A percentile compares a stretch with the other conserved stretches of the same genome.
These are phyloP conservation scores for Talaromyces adpressus DNA, from an alignment of 495 filamentous ascomycete genomes.

Conservation along the genomic window DNA sequence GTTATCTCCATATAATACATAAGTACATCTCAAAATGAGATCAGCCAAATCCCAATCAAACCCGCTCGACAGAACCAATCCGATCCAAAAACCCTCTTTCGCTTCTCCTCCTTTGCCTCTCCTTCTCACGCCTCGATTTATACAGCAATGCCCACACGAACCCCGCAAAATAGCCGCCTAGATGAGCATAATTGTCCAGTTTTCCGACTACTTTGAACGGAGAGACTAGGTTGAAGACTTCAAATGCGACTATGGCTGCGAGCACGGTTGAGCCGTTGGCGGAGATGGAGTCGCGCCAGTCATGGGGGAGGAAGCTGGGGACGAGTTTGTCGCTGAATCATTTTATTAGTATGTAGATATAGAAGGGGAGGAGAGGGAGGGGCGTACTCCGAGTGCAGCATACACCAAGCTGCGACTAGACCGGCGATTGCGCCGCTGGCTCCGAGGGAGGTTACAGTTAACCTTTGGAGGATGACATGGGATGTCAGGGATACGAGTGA, in stretches of 20 bases:
- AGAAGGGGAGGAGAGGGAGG: not conserved
- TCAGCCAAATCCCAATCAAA: no score
- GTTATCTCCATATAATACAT: not conserved
- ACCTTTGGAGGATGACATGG: constrained; percentile 46
- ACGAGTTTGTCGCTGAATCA: constrained; percentile 32
- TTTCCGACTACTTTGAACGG: constrained; percentile 18
- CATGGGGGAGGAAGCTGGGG: constrained; percentile 33
- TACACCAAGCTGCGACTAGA: constrained; percentile 60
- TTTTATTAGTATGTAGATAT: not conserved
- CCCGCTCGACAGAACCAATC: not conserved
- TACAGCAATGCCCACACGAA: constrained; percentile 24
- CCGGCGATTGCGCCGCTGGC: constrained; percentile 69
- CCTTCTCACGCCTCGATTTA: constrained; percentile 3
- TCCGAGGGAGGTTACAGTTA: constrained; percentile 54
- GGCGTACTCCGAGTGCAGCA: constrained; percentile 49
- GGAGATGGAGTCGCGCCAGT: constrained; percentile 26
- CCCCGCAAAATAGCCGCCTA: constrained; percentile 58
- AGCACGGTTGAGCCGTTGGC: constrained; percentile 31
- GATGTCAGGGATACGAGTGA: constrained; percentile 55
- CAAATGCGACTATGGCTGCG: constrained; percentile 28
- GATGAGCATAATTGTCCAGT: constrained; percentile 66
- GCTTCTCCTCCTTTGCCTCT: not conserved
- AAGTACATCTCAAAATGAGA: not conserved
- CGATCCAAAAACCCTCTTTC: not conserved
- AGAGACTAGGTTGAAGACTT: constrained; percentile 27